These are phyloP conservation scores for Cryptococcus deneoformans DNA, from an alignment of 1,284 basidiomycete genomes.

Conservation along the genomic window DNA sequence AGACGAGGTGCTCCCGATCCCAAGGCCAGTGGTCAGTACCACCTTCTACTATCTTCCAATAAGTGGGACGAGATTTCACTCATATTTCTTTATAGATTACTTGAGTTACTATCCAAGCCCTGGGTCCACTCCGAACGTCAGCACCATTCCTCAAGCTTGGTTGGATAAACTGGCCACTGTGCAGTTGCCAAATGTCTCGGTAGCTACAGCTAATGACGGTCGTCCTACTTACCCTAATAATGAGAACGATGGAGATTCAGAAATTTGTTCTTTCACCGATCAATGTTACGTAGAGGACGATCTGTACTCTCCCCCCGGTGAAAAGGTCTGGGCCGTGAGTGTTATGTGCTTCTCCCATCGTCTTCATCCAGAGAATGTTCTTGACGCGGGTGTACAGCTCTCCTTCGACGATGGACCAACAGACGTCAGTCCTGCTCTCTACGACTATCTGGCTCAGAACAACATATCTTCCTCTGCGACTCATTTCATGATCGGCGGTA, in stretches of 20 bases:
- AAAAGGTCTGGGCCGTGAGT: conserved; percentile 39
- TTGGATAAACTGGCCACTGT: conserved; percentile 32
- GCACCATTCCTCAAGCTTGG: conserved; percentile 36
- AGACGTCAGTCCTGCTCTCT: conserved; percentile 52
- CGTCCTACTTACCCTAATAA: conserved; percentile 29
- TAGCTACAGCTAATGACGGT: conserved; percentile 28
- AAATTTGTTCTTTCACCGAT: conserved; percentile 34
- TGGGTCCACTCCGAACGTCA: too few species aligned
- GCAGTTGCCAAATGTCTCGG: conserved; percentile 25
- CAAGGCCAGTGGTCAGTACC: background rate
- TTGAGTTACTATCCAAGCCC: too few species aligned
- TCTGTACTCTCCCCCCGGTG: conserved; percentile 28
- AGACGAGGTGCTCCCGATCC: background rate
- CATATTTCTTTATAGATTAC: too few species aligned
- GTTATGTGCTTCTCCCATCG: background rate
- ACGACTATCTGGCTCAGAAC: conserved; percentile 54
- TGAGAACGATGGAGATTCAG: conserved; percentile 21
- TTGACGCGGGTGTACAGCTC: conserved; percentile 23
- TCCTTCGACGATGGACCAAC: conserved; percentile 56
- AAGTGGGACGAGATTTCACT: too few species aligned
- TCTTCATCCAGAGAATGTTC: background rate
- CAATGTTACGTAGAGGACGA: conserved; percentile 25
- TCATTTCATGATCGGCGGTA: conserved; percentile 58
- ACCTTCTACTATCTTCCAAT: too few species aligned
- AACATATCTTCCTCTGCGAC: conserved; percentile 53